These are phyloP conservation scores for Trichosphaerium sp. DNA, from an alignment of 78 protist genomes.

Conservation along the genomic window DNA sequence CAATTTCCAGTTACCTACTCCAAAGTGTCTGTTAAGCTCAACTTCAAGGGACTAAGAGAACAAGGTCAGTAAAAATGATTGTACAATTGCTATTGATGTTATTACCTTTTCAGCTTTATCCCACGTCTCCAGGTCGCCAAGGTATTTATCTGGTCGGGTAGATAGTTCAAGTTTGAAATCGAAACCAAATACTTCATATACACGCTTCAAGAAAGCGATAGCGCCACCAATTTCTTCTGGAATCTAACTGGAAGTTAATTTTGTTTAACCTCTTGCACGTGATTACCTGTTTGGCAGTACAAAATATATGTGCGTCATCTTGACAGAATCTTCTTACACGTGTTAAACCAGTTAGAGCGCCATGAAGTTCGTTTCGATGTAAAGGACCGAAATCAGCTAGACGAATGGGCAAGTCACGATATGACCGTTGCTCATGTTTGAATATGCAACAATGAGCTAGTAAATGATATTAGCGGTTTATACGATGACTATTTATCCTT, in stretches of 20 bases:
- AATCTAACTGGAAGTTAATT: neutral
- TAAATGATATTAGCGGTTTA: no score
- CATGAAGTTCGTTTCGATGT: slow-evolving; percentile 96
- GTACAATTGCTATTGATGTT: no score
- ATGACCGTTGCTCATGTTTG: no score
- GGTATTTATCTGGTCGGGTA: slow-evolving; percentile 79
- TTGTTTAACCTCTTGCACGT: neutral
- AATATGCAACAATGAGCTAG: no score
- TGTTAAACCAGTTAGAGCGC: slow-evolving; percentile 97
- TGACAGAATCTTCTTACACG: slow-evolving; percentile 98
- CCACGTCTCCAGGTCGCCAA: slow-evolving; percentile 80
- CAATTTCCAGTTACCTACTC: no score
- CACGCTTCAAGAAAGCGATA: slow-evolving; percentile 58
- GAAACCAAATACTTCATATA: slow-evolving; percentile 80
- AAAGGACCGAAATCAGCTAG: slow-evolving; percentile 97
- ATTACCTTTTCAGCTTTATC: slow-evolving; percentile 73
- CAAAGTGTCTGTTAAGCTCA: no score
- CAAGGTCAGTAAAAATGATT: no score
- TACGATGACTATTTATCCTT: no score
- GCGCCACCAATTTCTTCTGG: slow-evolving; percentile 43
- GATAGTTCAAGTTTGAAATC: slow-evolving; percentile 61
- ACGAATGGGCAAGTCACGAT: no score
- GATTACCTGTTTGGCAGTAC: slow-evolving; percentile 57
- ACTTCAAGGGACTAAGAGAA: no score
- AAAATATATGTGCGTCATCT: slow-evolving; percentile 99